Conservation (phyloP, 257 asterid species). For the Fraxinus excelsior region DNA sequence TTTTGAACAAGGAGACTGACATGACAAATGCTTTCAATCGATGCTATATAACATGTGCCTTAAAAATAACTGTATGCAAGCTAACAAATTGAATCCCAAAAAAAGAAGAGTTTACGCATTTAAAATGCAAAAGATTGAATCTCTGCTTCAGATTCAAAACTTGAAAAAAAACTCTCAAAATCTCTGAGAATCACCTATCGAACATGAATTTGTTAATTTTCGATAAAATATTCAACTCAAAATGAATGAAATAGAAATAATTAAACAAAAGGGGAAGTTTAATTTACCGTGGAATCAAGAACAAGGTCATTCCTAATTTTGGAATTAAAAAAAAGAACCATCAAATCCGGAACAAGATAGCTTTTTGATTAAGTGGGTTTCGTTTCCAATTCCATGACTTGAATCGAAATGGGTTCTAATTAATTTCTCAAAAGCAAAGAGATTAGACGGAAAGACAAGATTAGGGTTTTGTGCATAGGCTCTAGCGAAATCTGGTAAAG, state of each 20-base stretch:
- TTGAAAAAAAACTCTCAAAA: neutral
- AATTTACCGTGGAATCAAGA: neutral
- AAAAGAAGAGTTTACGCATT: neutral
- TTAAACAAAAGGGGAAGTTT: neutral
- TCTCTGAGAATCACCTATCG: neutral
- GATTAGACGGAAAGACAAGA: conserved; percentile 7
- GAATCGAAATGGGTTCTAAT: conserved; percentile 13
- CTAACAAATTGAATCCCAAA: neutral
- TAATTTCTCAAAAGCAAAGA: conserved; percentile 2
- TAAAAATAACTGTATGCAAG: neutral
- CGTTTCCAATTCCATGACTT: neutral
- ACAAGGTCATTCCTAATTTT: conserved; percentile 7
- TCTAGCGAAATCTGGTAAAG: neutral
- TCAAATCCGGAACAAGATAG: conserved; percentile 20
- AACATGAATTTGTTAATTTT: neutral
- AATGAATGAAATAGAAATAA: conserved; percentile 7
- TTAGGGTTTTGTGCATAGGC: conserved; percentile 20
- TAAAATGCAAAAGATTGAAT: conserved; percentile 8
- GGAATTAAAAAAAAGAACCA: neutral
- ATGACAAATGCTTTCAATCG: neutral
- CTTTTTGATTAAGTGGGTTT: conserved; percentile 11
- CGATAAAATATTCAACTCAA: neutral
- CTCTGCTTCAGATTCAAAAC: conserved; percentile 17
- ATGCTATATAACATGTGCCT: neutral
- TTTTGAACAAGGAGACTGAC: neutral